Percentiles rank a stretch among this genome's conserved stretches.
Evolutionary conservation across 179 eudicot genomes (phyloP).

Genomic region (Silene coronaria): DNA sequence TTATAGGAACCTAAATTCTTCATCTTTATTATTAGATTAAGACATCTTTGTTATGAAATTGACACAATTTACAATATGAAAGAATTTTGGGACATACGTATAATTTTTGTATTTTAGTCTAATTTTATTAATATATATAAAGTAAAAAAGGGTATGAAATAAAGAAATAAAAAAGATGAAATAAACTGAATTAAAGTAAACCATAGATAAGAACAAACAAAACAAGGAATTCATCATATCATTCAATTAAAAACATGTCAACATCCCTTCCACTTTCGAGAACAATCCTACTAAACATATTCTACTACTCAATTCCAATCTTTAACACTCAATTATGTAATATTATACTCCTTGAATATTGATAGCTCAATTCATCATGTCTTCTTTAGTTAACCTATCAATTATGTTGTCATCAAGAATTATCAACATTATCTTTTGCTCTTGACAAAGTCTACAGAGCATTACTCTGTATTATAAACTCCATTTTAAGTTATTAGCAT

Average conservation of each 20-base stretch:
- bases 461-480: too few relatives aligned
- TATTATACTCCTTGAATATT: not conserved
- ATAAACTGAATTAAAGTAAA: not conserved
- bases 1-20: too few relatives aligned
- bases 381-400: not conserved
- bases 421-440: not conserved
- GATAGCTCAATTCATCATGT: not conserved
- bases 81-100: too few relatives aligned
- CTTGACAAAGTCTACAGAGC: not conserved
- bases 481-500: too few relatives aligned
- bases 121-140: not conserved
- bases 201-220: constrained; percentile 1
- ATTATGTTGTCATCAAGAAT: not conserved
- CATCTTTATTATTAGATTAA: too few relatives aligned
- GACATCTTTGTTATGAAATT: too few relatives aligned
- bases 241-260: not conserved
- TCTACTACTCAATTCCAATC: not conserved
- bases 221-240: not conserved
- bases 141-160: not conserved
- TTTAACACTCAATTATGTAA: not conserved
- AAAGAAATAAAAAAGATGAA: too few relatives aligned
- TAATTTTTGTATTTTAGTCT: too few relatives aligned
- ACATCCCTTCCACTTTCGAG: constrained; percentile 14
- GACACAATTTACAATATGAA: too few relatives aligned
- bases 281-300: constrained; percentile 10